These are phyloP conservation scores for Nicotiana tabacum DNA, from an alignment of 257 asterid genomes.

Conservation along the genomic window DNA sequence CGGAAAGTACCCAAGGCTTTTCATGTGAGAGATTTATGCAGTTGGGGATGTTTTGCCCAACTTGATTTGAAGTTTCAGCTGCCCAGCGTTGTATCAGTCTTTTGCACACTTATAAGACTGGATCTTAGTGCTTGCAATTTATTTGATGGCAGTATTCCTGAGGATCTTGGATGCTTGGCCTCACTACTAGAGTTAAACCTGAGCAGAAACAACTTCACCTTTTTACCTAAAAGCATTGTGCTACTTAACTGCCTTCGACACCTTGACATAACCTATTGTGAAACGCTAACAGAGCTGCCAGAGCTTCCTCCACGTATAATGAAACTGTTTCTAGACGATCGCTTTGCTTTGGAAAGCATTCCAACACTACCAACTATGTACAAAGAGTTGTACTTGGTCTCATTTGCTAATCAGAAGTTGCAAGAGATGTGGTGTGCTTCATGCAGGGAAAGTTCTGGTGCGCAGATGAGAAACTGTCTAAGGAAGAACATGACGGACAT, in stretches of 20 bases:
- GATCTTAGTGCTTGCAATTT: conserved; percentile 8
- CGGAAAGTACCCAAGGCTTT: neutral
- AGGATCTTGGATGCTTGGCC: neutral
- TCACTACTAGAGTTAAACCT: neutral
- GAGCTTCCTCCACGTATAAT: neutral
- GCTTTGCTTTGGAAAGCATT: neutral
- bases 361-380: neutral
- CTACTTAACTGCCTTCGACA: neutral
- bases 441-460: neutral
- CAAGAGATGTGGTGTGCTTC: neutral
- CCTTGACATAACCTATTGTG: neutral
- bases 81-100: neutral
- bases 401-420: neutral
- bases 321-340: neutral
- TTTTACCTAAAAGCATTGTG: neutral
- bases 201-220: neutral
- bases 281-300: neutral
- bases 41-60: neutral
- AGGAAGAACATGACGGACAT: neutral
- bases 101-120: neutral
- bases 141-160: neutral
- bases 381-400: neutral
- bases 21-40: neutral
- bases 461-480: neutral
- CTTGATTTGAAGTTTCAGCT: neutral